phyloP scores from a whole-genome alignment of 2,329 filamentous ascomycete genomes.

The Ophiostoma australiae region DNA sequence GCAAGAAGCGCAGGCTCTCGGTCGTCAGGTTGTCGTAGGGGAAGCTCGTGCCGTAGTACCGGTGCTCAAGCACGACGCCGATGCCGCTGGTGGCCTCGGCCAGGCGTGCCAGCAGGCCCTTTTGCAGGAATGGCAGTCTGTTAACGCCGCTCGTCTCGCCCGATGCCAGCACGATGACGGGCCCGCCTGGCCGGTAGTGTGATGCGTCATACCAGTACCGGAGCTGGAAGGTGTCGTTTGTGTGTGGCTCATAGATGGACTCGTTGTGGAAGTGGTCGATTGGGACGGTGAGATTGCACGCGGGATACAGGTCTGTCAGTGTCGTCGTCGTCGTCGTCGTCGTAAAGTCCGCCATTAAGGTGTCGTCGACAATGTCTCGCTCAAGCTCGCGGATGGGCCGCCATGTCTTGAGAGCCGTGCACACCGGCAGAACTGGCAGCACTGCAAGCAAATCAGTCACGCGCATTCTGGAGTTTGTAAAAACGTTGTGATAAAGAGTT shows the following conservation, averaged over 20 bases:
- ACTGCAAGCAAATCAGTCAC: not conserved
- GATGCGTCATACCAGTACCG: constrained; percentile 80
- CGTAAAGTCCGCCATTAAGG: not conserved
- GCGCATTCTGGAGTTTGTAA: too few relatives aligned
- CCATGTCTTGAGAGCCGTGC: constrained; percentile 7
- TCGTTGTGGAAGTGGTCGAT: constrained; percentile 84
- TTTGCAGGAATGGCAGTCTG: constrained; percentile 66
- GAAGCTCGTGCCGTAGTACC: constrained; percentile 77
- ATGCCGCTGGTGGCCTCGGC: constrained; percentile 67
- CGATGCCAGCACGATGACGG: constrained; percentile 69
- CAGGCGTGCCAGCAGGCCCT: constrained; percentile 70
- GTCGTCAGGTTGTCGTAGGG: constrained; percentile 55
- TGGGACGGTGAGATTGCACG: constrained; percentile 44
- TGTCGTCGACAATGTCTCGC: constrained; percentile 10
- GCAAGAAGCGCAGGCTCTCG: constrained; percentile 71
- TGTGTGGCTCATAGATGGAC: constrained; percentile 70
- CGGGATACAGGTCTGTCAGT: constrained; percentile 33
- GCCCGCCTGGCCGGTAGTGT: constrained; percentile 71
- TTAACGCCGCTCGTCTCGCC: constrained; percentile 64
- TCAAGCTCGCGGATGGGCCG: constrained; percentile 11
- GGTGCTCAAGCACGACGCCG: constrained; percentile 77
- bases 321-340: not conserved
- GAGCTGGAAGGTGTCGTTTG: constrained; percentile 60
- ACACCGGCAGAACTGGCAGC: constrained; percentile 9
- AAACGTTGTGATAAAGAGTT: not conserved